Base-by-base conservation (phyloP, 1,284 basidiomycete species). In the Ustilago tritici region DNA sequence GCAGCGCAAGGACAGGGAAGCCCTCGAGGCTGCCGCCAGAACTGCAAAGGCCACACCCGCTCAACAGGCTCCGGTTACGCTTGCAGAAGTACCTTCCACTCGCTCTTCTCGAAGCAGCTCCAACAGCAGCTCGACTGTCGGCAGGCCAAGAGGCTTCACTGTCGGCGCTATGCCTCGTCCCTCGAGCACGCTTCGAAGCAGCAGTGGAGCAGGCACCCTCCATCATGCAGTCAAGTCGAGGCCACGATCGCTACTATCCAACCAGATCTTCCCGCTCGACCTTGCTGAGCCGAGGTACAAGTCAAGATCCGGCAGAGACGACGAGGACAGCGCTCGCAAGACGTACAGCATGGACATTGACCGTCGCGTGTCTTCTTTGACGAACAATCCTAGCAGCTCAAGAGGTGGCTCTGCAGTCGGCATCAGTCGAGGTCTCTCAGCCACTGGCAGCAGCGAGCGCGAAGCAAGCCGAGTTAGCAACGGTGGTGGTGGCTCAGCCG, bases 101-200 rank as follows among this genome's bases (percentile, higher is more conserved):
- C 19, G 52, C 14, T 38, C 62, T 15, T 58, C 70, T 32, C 61
- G 50, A 23, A 15, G 23, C 49, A 54, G 8, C 40, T 56, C 58
- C 14, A 58, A 35, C 53, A 65, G 41, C 28, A 7, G 36, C 10
- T n/a, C 63, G 10, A 14, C 38, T n/a, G 23, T 55, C 35, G 81
- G 81, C 19, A 63, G 81, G 34, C 79, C 81, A 4, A 41, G 81
- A 65, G 81, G 81, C 12, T 76, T 78, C 34, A 82, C 81, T 9
- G 75, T 82, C n/a, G 81, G 81, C 31, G 81, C 81, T n/a, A 70
- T 82, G 3, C 79, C 81, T 14, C 61, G 56, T 31, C 47, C 47
- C 8, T 47, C 65, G 5, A 41, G 35, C 12, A 41, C 65, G 2
- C 38, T 61, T 19, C 56, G 70, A 35, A 61, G 53, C n/a, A 52